Base-by-base conservation (phyloP, 345 rosid species). In the Eucalyptus marginata region DNA sequence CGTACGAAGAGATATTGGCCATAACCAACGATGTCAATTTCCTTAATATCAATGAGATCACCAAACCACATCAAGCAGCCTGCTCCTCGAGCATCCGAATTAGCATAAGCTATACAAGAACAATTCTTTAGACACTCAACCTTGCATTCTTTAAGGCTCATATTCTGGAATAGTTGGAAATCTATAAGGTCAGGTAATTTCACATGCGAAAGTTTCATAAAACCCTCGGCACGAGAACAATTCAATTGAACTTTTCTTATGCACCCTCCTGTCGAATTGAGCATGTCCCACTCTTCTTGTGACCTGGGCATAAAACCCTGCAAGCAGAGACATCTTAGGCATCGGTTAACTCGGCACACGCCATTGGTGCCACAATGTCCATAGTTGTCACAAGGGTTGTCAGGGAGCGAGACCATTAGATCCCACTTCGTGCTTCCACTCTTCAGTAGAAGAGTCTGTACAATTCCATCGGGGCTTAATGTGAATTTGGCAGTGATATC, bases 291-390 rank as follows among this genome's bases (percentile, higher is more conserved):
- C 13, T 89, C 90, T 20, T 90, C 83, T 24, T 16, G 89, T 43
- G 91, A 90, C 50, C 5, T 89, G 17, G 94, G 91, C 59, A 84
- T 31, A 50, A 93, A 94, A 8, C 96, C 94, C 24, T 86, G 58
- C 80, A 90, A 52, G 87, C 96, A 94, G 36, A 86, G 58, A 87
- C 92, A 68, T 59, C 58, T 87, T 5, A 27, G 24, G 47, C 31
- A 20, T 87, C 18, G 9, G 50, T 44, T 56, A 13, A 10, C n/a
- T 16, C 25, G 15, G 33, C 76, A 86, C 17, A 86, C 5, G n/a
- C 88, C 66, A 54, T 52, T 86, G 24, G 76, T 13, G 25, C 88
- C 88, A 40, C 88, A 86, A 51, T 18, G 27, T 24, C 47, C 47
- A 25, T 86, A 86, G 68, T 29, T 56, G 31, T 40, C 88, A 6